Base-by-base conservation (phyloP, 2,329 filamentous ascomycete genomes). In the Tolypocladium paradoxum region DNA sequence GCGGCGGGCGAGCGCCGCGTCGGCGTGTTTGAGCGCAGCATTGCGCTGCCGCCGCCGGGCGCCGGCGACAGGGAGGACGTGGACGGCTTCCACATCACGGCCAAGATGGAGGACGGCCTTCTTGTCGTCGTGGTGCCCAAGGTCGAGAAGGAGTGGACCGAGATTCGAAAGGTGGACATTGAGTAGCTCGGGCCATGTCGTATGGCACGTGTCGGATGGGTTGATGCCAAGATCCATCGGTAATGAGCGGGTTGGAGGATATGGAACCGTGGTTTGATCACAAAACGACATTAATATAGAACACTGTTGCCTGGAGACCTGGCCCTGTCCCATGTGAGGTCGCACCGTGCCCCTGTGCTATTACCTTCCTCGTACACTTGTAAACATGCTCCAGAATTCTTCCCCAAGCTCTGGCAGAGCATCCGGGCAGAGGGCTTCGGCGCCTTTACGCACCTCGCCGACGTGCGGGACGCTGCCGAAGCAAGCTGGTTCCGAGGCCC, bases 41-140 rank as follows among this genome's bases (percentile, higher is more conserved):
- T 95, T 48, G 75, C 76, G 31, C 73, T 95, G 29, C 79, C 77
- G 46, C 77, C 67, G 45, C 64, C 52, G 16, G 71, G 64, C 12
- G 59, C 59, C 3, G 65, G 63, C 38, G 76, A 73, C 18, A 77
- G 73, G 33, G 82, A 83, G 8, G 76, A 78, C 57, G 73, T 93
- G 18, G 84, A 90, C 61, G 79, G 75, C 1, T 77, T 84, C 49
- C 75, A 70, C 27, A 92, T 93, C 63, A 78, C 75, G 2, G 88
- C 88, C 3, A 89, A 83, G 70, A 76, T 95, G 70, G 85, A 90
- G 67, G 86, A 93, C 64, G 89, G 89, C 6, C 73, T 95, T 1
- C 68, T 95, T 59, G 74, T 84, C 36, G 76, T 95, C n/a, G 83
- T 80, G n/a, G 81, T 95, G 2, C 87, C 87, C 8, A 91, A 90